These are phyloP conservation scores for Gynochthodes officinalis DNA, from an alignment of 257 asterid species.

Conservation along the genomic window DNA sequence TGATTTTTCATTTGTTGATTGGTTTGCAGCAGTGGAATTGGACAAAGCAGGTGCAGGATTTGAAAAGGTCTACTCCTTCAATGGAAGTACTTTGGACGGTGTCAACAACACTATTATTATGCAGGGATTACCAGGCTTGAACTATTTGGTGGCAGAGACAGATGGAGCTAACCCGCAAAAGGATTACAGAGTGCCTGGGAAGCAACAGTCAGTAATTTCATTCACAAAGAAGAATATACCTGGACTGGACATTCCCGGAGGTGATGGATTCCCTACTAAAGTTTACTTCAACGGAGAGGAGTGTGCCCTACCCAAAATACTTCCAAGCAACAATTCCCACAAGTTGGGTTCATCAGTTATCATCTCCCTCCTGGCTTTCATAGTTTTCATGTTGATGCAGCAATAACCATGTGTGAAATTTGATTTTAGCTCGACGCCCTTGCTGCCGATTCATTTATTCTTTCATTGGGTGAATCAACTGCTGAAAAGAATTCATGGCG, in stretches of 20 bases:
- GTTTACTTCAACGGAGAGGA: constrained; percentile 95
- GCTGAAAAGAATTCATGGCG: neutral
- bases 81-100: constrained; percentile 53
- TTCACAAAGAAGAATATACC: constrained; percentile 77
- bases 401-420: constrained; percentile 29
- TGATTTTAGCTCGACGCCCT: neutral
- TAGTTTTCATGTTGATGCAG: constrained; percentile 36
- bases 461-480: constrained; percentile 25
- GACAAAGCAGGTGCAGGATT: constrained; percentile 59
- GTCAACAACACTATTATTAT: constrained; percentile 67
- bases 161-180: constrained; percentile 49
- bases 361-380: constrained; percentile 21
- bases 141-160: constrained; percentile 71
- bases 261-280: constrained; percentile 88
- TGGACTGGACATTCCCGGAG: constrained; percentile 49
- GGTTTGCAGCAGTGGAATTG: constrained; percentile 82
- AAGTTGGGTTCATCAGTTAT: constrained; percentile 30
- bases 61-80: constrained; percentile 78
- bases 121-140: constrained; percentile 77
- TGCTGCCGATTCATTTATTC: constrained; percentile 60
- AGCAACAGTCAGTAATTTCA: constrained; percentile 89
- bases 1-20: constrained; percentile 52
- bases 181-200: constrained; percentile 74
- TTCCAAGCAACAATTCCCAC: constrained; percentile 49
- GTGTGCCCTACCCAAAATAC: constrained; percentile 61